Conservation (phyloP, 2,329 filamentous ascomycete species). For the Lachnellula subtilissima region DNA sequence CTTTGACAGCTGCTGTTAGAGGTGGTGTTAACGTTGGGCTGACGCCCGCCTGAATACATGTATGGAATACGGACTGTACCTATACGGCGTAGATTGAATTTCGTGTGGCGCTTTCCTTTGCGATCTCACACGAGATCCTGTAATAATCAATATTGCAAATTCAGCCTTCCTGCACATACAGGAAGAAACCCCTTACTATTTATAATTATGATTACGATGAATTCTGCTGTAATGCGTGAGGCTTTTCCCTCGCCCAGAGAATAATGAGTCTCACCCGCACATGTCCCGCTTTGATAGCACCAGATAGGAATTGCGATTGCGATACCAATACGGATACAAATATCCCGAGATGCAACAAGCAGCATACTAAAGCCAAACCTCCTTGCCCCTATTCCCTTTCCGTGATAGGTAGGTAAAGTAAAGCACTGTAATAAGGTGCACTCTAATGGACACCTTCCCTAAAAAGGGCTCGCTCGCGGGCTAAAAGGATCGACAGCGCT, state of each 20-base stretch:
- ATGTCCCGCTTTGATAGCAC: no score
- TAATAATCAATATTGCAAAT: no score
- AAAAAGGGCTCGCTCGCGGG: no score
- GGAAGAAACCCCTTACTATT: no score
- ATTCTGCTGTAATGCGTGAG: no score
- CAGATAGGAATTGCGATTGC: not conserved
- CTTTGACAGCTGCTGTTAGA: slow-evolving; percentile 20
- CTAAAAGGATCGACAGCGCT: not conserved
- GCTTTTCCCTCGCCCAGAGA: no score
- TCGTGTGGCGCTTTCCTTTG: not conserved
- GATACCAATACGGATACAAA: no score
- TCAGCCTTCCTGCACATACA: no score
- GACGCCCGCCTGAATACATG: slow-evolving; percentile 19
- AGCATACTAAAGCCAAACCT: not conserved
- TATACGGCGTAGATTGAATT: not conserved
- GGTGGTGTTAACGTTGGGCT: slow-evolving; percentile 23
- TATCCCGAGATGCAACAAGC: no score
- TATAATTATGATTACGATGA: no score
- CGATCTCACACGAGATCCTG: no score
- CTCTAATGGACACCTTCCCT: not conserved
- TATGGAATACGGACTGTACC: not conserved
- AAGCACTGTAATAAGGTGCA: not conserved
- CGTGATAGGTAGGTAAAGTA: not conserved
- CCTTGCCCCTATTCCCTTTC: not conserved
- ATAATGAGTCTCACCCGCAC: no score